phyloP scores from a whole-genome alignment of 306 rosid species.

The Quercus gilva region DNA sequence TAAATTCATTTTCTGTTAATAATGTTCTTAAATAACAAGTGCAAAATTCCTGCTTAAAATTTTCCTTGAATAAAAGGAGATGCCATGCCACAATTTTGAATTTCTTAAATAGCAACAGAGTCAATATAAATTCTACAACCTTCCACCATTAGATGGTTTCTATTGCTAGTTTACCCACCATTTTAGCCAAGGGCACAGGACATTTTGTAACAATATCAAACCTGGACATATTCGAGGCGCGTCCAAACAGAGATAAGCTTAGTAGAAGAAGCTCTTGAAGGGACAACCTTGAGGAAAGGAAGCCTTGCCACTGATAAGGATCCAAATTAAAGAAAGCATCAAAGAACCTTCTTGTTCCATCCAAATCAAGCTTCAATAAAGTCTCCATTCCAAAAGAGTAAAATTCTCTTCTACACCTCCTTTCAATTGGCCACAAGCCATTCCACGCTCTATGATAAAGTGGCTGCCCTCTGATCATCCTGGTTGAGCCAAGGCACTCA shows the following conservation, averaged over 20 bases:
- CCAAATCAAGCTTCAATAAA: slow-evolving; percentile 71
- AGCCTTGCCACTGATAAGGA: slow-evolving; percentile 77
- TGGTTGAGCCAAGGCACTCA: slow-evolving; percentile 69
- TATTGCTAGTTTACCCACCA: slow-evolving; percentile 66
- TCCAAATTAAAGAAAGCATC: slow-evolving; percentile 80
- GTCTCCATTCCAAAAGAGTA: slow-evolving; percentile 92
- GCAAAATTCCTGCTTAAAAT: neutral
- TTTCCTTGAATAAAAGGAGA: neutral
- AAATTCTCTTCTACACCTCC: slow-evolving; percentile 50
- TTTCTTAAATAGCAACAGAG: neutral
- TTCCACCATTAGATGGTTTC: slow-evolving; percentile 41
- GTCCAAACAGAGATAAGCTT: slow-evolving; percentile 58
- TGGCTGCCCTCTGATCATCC: slow-evolving; percentile 75
- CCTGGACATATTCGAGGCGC: slow-evolving; percentile 60
- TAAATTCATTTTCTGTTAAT: neutral
- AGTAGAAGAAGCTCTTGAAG: slow-evolving; percentile 45
- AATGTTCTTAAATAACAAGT: neutral
- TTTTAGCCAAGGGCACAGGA: slow-evolving; percentile 63
- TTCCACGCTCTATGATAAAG: slow-evolving; percentile 62
- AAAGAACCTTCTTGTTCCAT: slow-evolving; percentile 66
- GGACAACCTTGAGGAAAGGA: slow-evolving; percentile 73
- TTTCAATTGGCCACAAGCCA: slow-evolving; percentile 76
- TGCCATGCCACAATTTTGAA: too few relatives aligned
- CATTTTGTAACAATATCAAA: slow-evolving; percentile 74
- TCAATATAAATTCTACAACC: neutral